Evolutionary conservation across 768 basidiomycete genomes (phyloP), one percentile per base, ranked within the genome.

Genomic region (Psilocybe cubensis): DNA sequence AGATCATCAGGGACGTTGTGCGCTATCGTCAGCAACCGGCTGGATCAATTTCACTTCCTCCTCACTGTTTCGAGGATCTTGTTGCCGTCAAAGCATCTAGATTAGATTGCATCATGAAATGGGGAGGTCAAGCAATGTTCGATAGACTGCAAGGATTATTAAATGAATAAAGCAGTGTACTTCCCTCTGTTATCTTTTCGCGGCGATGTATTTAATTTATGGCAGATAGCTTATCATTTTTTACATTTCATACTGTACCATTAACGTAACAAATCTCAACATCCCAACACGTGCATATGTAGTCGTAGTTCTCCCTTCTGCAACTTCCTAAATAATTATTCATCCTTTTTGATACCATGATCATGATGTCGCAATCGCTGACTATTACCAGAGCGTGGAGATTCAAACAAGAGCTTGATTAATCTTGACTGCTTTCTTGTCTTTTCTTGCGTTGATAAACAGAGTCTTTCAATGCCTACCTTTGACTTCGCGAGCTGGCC

Each of bases 401-500:
- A 45, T 45, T 45, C 20, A 27, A 41, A 8, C 17, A 45, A 38
- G n/a, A 12, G 35, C 35, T 38, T 38, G 4, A 38, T n/a, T 38
- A n/a, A 5, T 38, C n/a, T 14, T 33, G n/a, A 38, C 11, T 38
- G 43, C 28, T 18, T 33, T 35, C 38, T 31, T 44, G n/a, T n/a
- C n/a, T n/a, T n/a, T n/a, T n/a, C n/a, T n/a, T n/a, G n/a, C n/a
- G n/a, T 42, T 9, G 17, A n/a, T 41, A 17, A 31, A 27, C 27
- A 20, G 24, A 25, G 21, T 29, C 38, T 28, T 53, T 40, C 6
- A 38, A 61, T 58, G 59, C 50, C 67, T 23, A 52, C 61, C 23
- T 84, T 84, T 65, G 72, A 77, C 48, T 83, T 82, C 58, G 71
- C 82, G 18, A 66, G 74, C 52, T 96, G 95, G 95, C 94, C 94